These are phyloP conservation scores for Lanmaoa rubissima DNA, from an alignment of 768 basidiomycete species.

Conservation along the genomic window DNA sequence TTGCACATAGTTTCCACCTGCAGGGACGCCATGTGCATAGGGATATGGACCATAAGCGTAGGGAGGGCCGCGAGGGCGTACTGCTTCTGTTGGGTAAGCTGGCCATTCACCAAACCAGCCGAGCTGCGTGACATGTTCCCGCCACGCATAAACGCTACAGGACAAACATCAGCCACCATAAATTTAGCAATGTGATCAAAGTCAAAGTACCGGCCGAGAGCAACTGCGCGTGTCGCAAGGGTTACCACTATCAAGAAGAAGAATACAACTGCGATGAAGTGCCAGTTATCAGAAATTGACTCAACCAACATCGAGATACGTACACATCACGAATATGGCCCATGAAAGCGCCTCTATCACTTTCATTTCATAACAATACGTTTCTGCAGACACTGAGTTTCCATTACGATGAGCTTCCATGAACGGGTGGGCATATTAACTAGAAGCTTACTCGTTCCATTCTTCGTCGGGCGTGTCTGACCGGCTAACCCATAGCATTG, in stretches of 20 bases:
- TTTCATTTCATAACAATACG: conserved; percentile 79
- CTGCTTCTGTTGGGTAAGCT: conserved; percentile 43
- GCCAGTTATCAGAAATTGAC: background rate
- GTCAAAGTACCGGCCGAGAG: conserved; percentile 29
- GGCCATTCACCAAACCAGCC: conserved; percentile 77
- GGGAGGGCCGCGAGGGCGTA: conserved; percentile 22
- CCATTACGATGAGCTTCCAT: conserved; percentile 4
- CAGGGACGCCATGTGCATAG: conserved; percentile 10
- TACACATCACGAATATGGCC: conserved; percentile 59
- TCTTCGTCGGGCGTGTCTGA: conserved; percentile 46
- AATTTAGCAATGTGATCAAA: background rate
- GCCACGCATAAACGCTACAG: conserved; percentile 32
- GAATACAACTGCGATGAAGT: conserved; percentile 35
- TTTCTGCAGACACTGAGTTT: conserved; percentile 48
- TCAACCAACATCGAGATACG: conserved; percentile 18
- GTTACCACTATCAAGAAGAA: conserved; percentile 56
- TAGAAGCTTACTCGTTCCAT: conserved; percentile 48
- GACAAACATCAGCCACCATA: background rate
- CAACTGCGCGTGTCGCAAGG: conserved; percentile 45
- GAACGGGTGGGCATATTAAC: background rate
- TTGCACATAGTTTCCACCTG: conserved; percentile 40
- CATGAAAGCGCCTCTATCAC: conserved; percentile 78
- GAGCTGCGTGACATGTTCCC: conserved; percentile 48
- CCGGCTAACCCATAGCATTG: conserved; percentile 57
- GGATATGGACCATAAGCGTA: conserved; percentile 37